phyloP scores from a whole-genome alignment of 805 yeast genomes.

The Zygoascus bituminiphila region DNA sequence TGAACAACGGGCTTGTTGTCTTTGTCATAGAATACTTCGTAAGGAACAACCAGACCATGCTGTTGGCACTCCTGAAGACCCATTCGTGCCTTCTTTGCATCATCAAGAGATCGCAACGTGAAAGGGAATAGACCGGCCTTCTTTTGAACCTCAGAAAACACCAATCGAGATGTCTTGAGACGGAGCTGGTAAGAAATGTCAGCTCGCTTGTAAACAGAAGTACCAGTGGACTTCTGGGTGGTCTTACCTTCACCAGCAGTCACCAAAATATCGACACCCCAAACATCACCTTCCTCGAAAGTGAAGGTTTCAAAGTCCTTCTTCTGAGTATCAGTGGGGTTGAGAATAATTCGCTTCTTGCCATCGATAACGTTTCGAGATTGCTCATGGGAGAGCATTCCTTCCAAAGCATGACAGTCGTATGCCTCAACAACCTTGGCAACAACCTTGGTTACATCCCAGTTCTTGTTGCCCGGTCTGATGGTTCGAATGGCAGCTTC shows the following conservation, averaged over 20 bases:
- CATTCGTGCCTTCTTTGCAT: conserved; percentile 63
- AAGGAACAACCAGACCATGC: conserved; percentile 59
- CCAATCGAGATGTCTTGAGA: conserved; percentile 61
- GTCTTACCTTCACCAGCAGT: conserved; percentile 66
- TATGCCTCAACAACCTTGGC: conserved; percentile 51
- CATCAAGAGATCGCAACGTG: conserved; percentile 55
- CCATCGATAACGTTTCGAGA: conserved; percentile 61
- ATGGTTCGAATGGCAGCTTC: conserved; percentile 69
- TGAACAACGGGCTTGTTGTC: conserved; percentile 61
- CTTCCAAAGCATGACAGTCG: conserved; percentile 58
- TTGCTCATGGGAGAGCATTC: conserved; percentile 70
- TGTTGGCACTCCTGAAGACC: conserved; percentile 65
- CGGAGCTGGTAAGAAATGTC: conserved; percentile 61
- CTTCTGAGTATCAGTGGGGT: conserved; percentile 63
- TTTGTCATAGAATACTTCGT: conserved; percentile 61
- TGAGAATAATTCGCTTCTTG: conserved; percentile 65
- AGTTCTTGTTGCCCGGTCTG: conserved; percentile 60
- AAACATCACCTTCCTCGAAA: conserved; percentile 70
- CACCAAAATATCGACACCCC: conserved; percentile 64
- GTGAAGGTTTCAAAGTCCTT: conserved; percentile 52
- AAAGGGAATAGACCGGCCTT: conserved; percentile 63
- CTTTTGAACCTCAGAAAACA: conserved; percentile 57
- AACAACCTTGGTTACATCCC: conserved; percentile 65
- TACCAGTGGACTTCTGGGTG: conserved; percentile 47
- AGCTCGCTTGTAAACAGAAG: conserved; percentile 65